phyloP scores from a whole-genome alignment of 2,329 filamentous ascomycete genomes.

The Fusarium graminum region DNA sequence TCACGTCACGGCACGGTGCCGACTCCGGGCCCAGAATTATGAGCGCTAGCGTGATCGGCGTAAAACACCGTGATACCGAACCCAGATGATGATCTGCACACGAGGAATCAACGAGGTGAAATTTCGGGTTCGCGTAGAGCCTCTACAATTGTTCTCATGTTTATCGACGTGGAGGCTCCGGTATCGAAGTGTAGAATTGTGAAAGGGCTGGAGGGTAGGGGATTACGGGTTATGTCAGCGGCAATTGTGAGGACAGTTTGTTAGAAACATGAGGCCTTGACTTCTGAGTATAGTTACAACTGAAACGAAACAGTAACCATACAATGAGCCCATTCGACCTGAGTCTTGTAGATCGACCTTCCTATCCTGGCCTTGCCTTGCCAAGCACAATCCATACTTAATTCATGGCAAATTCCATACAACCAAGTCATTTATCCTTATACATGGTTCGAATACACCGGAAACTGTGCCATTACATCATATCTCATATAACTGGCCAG shows the following conservation, averaged over 20 bases:
- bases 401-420: not conserved
- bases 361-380: not conserved
- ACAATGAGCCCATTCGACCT: too few species aligned
- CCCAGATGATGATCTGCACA: slow-evolving; percentile 23
- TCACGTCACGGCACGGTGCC: not conserved
- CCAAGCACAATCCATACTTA: not conserved
- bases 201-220: too few species aligned
- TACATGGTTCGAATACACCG: not conserved
- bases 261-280: not conserved
- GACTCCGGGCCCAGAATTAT: not conserved
- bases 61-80: slow-evolving; percentile 33
- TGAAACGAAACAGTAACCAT: too few species aligned
- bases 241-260: not conserved
- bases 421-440: not conserved
- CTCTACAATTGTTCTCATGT: too few species aligned
- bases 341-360: not conserved
- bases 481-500: slow-evolving; percentile 6
- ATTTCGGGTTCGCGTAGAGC: not conserved
- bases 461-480: slow-evolving; percentile 9
- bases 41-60: slow-evolving; percentile 33
- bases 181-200: too few species aligned
- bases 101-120: slow-evolving; percentile 1
- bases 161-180: too few species aligned
- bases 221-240: not conserved
- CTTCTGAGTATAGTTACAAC: not conserved